Conservation (phyloP, 371 early-diverging fungal genomes). For the Lichtheimia ornata region DNA sequence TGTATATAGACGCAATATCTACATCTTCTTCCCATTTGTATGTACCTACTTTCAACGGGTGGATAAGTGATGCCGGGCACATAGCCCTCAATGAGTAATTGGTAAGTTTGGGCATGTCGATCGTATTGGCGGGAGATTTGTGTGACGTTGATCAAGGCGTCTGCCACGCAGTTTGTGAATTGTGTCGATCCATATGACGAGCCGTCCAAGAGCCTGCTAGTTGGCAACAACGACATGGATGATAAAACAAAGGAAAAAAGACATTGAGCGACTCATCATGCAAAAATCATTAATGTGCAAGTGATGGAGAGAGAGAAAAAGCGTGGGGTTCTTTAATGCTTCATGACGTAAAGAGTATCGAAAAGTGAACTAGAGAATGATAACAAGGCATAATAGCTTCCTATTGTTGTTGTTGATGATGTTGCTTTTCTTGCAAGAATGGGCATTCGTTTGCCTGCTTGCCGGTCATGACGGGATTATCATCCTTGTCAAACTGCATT, state of each 20-base stretch:
- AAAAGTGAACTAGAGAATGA: neutral
- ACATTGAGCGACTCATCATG: too few species aligned
- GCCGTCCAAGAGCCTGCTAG: neutral
- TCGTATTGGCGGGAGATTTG: neutral
- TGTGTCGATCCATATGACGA: neutral
- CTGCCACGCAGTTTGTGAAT: neutral
- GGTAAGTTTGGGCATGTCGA: neutral
- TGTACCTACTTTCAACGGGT: constrained; percentile 2
- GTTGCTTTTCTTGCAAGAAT: constrained; percentile 13
- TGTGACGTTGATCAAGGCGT: neutral
- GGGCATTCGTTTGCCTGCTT: constrained; percentile 31
- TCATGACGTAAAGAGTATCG: neutral
- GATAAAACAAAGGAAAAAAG: too few species aligned
- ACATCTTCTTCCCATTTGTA: too few species aligned
- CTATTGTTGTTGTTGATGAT: neutral
- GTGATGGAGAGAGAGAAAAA: too few species aligned
- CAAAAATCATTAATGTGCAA: too few species aligned
- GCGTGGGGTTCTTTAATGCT: constrained; percentile 2
- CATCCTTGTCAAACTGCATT: constrained; percentile 32
- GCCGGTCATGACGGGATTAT: constrained; percentile 16
- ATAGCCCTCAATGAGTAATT: neutral
- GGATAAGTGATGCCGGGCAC: constrained; percentile 2
- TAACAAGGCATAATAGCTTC: neutral
- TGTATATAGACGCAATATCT: too few species aligned
- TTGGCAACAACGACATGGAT: too few species aligned